Evolutionary conservation across 1,139 yeast genomes (phyloP).

Genomic region (Candida sp.): DNA sequence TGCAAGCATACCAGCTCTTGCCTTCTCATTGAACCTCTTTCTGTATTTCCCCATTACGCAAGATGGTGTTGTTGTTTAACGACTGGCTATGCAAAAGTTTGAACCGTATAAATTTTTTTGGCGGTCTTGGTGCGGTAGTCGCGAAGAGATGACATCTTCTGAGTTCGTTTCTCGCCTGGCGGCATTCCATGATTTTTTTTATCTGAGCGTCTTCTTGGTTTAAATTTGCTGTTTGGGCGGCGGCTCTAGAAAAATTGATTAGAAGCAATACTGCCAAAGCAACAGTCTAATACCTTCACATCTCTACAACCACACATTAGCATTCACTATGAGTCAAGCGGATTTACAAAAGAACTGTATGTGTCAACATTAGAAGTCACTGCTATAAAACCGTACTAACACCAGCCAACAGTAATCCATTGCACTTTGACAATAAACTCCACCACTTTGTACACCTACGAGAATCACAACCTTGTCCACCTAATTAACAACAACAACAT

Average conservation of each 20-base stretch:
- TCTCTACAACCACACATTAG: background rate
- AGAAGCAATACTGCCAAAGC: no score
- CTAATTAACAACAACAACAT: slow-evolving; percentile 34
- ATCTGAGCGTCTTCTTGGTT: background rate
- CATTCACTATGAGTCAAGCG: slow-evolving; percentile 20
- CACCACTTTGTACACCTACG: slow-evolving; percentile 60
- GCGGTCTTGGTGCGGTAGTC: background rate
- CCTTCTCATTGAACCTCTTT: slow-evolving; percentile 83
- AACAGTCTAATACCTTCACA: no score
- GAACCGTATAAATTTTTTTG: background rate
- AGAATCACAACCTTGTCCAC: slow-evolving; percentile 30
- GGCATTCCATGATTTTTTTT: background rate
- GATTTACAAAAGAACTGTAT: slow-evolving; percentile 37
- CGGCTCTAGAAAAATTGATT: no score
- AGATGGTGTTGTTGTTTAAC: no score
- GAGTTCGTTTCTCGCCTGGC: background rate
- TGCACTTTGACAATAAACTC: slow-evolving; percentile 56
- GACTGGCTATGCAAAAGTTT: background rate
- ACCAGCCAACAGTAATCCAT: slow-evolving; percentile 35
- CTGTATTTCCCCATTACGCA: slow-evolving; percentile 77
- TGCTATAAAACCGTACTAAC: background rate
- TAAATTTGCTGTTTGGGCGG: background rate
- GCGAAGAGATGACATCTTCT: slow-evolving; percentile 3
- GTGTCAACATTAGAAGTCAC: slow-evolving; percentile 16
- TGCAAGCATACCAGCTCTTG: slow-evolving; percentile 83